A percentile compares a stretch with the other conserved stretches of the same genome.
These are phyloP conservation scores for Penicillium sp. DNA, from an alignment of 2,329 filamentous ascomycete genomes.

Conservation along the genomic window DNA sequence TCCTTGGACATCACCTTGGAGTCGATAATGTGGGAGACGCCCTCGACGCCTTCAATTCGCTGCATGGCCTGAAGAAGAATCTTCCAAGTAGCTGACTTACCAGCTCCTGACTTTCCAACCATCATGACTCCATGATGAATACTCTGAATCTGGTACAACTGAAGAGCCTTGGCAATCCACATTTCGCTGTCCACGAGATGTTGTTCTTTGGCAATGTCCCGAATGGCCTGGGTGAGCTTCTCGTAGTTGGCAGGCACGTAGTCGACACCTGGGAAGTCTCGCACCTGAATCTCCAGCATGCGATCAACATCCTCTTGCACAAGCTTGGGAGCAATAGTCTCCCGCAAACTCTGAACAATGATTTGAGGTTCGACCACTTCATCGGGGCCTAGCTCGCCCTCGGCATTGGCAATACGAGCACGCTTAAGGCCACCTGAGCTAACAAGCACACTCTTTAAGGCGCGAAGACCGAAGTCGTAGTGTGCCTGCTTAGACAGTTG, in stretches of 20 bases:
- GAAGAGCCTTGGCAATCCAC: conserved; percentile 96
- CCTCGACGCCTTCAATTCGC: conserved; percentile 84
- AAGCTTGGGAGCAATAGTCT: conserved; percentile 96
- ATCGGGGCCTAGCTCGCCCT: conserved; percentile 61
- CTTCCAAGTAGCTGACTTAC: conserved; percentile 95
- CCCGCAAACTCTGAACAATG: conserved; percentile 94
- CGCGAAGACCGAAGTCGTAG: conserved; percentile 97
- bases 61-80: conserved; percentile 88
- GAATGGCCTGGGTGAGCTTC: conserved; percentile 76
- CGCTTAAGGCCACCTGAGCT: conserved; percentile 94
- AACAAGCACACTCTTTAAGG: conserved; percentile 95
- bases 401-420: conserved; percentile 63
- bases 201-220: conserved; percentile 75
- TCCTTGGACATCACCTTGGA: conserved; percentile 99
- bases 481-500: conserved; percentile 93
- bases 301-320: conserved; percentile 88
- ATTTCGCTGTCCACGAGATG: conserved; percentile 86
- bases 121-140: conserved; percentile 99
- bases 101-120: conserved; percentile 96
- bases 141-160: conserved; percentile 95
- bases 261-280: conserved; percentile 87
- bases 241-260: conserved; percentile 88
- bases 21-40: conserved; percentile 95
- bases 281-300: conserved; percentile 77
- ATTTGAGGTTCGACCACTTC: conserved; percentile 90